Evolutionary conservation across 2,329 filamentous ascomycete genomes (phyloP).

Genomic region (Neurospora sp.): DNA sequence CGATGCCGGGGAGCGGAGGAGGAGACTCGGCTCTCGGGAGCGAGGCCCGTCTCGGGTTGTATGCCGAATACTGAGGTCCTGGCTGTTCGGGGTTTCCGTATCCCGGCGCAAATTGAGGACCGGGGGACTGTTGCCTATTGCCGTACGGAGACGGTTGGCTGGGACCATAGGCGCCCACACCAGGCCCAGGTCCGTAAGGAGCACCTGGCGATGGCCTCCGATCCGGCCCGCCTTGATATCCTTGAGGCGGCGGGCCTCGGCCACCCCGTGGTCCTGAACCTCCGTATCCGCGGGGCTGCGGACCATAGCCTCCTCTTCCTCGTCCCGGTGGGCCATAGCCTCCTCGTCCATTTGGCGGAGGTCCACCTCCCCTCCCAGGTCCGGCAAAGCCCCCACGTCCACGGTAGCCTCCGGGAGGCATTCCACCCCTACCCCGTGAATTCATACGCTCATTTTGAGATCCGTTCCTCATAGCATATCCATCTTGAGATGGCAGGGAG

Average conservation of each 20-base stretch:
- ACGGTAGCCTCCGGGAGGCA: constrained; percentile 34
- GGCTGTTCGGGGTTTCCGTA: constrained; percentile 30
- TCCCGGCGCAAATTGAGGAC: constrained; percentile 25
- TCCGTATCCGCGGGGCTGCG: constrained; percentile 26
- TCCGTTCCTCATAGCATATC: constrained; percentile 36
- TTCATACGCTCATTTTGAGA: constrained; percentile 39
- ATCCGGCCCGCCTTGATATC: constrained; percentile 29
- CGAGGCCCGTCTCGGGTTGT: constrained; percentile 33
- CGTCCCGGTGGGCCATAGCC: constrained; percentile 34
- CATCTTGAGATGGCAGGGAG: constrained; percentile 33
- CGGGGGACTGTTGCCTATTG: constrained; percentile 14
- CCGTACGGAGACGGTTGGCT: constrained; percentile 21
- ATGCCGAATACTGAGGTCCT: constrained; percentile 34
- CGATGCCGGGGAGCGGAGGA: constrained; percentile 45
- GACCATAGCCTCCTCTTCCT: constrained; percentile 38
- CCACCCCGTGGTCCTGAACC: constrained; percentile 27
- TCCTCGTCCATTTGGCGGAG: constrained; percentile 25
- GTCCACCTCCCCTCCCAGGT: constrained; percentile 30
- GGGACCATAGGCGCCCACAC: constrained; percentile 17
- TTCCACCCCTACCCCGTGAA: constrained; percentile 42
- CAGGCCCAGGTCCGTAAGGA: constrained; percentile 26
- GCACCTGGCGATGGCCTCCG: constrained; percentile 28
- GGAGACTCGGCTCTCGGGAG: constrained; percentile 55
- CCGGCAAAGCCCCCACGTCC: constrained; percentile 41
- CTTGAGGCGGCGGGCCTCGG: constrained; percentile 34